Evolutionary conservation across 176 grass and related monocot species (phyloP), one percentile per base, ranked within the genome.

Genomic region (Thalia dealbata): DNA sequence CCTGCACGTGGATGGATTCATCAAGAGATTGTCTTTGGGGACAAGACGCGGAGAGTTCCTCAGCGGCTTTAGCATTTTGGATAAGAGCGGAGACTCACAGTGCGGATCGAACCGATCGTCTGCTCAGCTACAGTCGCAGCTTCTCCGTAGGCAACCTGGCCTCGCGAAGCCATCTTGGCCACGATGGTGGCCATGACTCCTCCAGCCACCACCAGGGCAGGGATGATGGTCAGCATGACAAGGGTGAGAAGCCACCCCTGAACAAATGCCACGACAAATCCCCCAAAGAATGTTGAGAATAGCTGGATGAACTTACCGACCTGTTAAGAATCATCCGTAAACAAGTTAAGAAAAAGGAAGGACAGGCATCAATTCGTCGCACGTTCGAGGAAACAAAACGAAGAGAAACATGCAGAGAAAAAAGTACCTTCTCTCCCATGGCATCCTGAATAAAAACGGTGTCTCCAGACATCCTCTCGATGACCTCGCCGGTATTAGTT

Each of bases 381-480:
- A n/a, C n/a, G 16, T 7, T 22, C 5, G 7, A n/a, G 54, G 7
- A 8, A 58, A 58, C 6, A 58, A 2, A 38, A 38, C 32, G 32
- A 38, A 38, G 32, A 38, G 4, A 38, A 38, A 38, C 32, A 38
- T 38, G 32, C 4, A 1, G 32, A 38, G 1, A 4, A 72, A 29
- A 4, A 72, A 29, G 21, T 44, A 99, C 95, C 90, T 99, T 99
- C 80, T 99, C 95, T 2, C 95, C 95, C 95, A 99, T 99, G 83
- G 95, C 95, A 41, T 99, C 95, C 67, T 99, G 95, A 87, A 99
- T 99, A 12, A 99, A 79, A 21, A 99, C 95, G 1, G 95, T 99
- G 73, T 99, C 95, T 0, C 95, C 95, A 7, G 95, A 99, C 95
- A 99, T 99, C 72, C 95, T 80, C 63, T 88, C 95, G 0, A 99